Evolutionary conservation across 2,329 filamentous ascomycete genomes (phyloP).

Genomic region (Arthrobotrys musiformis): DNA sequence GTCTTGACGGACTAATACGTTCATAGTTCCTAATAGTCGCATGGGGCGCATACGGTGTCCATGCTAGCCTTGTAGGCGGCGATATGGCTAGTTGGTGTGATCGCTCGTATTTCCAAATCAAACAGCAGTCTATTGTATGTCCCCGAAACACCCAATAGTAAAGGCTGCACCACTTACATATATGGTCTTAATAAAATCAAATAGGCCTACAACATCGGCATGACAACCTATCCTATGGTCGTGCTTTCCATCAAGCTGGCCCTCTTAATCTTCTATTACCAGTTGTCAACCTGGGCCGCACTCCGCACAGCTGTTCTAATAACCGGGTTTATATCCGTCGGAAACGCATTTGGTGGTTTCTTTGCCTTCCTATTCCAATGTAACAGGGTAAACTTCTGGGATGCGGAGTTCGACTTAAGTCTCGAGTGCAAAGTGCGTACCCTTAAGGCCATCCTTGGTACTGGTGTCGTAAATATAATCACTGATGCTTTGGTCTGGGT

Average conservation of each 20-base stretch:
- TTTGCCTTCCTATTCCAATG: constrained; percentile 37
- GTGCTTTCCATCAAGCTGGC: constrained; percentile 30
- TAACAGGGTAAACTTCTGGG: constrained; percentile 33
- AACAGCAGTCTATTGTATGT: constrained; percentile 42
- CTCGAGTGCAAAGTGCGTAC: constrained; percentile 33
- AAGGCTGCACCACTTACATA: not conserved
- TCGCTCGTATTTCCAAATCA: constrained; percentile 33
- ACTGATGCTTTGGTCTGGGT: constrained; percentile 44
- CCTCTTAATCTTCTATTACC: constrained; percentile 39
- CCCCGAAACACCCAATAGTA: not conserved
- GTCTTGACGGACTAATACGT: not conserved
- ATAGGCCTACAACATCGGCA: constrained; percentile 41
- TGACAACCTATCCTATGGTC: constrained; percentile 32
- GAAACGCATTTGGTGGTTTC: constrained; percentile 30
- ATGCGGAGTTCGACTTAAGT: constrained; percentile 23
- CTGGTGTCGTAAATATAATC: constrained; percentile 38
- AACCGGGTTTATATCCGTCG: constrained; percentile 30
- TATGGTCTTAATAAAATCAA: not conserved
- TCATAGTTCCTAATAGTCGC: constrained; percentile 28
- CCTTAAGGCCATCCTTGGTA: constrained; percentile 32
- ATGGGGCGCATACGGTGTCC: constrained; percentile 46
- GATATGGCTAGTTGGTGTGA: constrained; percentile 45
- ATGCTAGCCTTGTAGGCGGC: constrained; percentile 31
- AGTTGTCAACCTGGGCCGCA: constrained; percentile 27
- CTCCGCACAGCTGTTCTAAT: constrained; percentile 28